Conservation (phyloP, 257 asterid genomes). For the Cordia subcordata region DNA sequence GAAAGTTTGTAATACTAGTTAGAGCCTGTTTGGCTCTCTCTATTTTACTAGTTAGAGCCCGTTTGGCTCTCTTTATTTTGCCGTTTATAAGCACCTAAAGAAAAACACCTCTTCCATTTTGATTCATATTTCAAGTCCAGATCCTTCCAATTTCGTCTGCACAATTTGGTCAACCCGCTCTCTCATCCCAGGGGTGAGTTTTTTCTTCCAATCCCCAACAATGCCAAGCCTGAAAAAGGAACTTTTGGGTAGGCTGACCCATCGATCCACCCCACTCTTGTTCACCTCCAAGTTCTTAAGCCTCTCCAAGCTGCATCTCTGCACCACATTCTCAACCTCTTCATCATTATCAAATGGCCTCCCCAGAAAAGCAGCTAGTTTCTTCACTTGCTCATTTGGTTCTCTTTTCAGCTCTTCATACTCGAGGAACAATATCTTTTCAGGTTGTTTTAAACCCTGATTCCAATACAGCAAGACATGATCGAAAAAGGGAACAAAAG, state of each 20-base stretch:
- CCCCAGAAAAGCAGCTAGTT: conserved; percentile 30
- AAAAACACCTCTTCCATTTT: too few relatives aligned
- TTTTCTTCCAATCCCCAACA: conserved; percentile 32
- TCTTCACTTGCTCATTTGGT: conserved; percentile 22
- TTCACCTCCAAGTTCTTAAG: conserved; percentile 33
- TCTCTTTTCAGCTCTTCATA: conserved; percentile 31
- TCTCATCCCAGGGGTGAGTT: conserved; percentile 30
- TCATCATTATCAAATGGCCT: conserved; percentile 18
- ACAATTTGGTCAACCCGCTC: conserved; percentile 35
- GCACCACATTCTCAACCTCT: conserved; percentile 22
- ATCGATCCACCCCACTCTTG: conserved; percentile 13
- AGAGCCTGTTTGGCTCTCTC: too few relatives aligned
- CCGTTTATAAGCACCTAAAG: too few relatives aligned
- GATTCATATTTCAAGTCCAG: conserved; percentile 16
- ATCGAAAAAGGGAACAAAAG: conserved; percentile 22
- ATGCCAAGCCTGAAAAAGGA: conserved; percentile 25
- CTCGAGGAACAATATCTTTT: conserved; percentile 28
- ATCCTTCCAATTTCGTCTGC: conserved; percentile 23
- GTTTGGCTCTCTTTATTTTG: too few relatives aligned
- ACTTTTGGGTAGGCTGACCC: conserved; percentile 19
- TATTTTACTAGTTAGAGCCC: too few relatives aligned
- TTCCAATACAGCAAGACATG: conserved; percentile 29
- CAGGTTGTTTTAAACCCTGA: conserved; percentile 24
- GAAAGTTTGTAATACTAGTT: too few relatives aligned
- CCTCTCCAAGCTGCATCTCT: conserved; percentile 36